Evolutionary conservation across 495 filamentous ascomycete species (phyloP).

Genomic region (Umbilicaria muhlenbergii): DNA sequence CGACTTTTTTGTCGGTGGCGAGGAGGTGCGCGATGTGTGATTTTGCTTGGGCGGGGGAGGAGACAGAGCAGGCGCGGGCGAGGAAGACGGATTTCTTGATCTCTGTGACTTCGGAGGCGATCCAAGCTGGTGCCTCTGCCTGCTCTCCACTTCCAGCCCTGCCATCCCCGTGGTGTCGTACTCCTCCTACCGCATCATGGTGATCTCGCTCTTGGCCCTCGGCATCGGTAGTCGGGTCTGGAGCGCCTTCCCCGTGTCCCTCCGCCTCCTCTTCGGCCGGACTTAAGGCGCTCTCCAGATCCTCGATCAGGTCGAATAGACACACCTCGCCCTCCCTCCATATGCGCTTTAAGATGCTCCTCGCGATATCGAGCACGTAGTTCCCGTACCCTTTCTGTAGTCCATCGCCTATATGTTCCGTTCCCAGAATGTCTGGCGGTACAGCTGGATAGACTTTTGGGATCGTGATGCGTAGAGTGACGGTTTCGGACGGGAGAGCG

Average conservation of each 20-base stretch:
- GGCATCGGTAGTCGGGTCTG: background rate
- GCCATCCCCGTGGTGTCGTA: background rate
- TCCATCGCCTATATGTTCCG: constrained; percentile 26
- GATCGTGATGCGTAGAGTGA: constrained; percentile 48
- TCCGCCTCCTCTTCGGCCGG: constrained; percentile 7
- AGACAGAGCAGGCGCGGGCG: constrained; percentile 53
- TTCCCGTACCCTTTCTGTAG: constrained; percentile 48
- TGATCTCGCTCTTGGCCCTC: constrained; percentile 9
- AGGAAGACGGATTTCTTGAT: constrained; percentile 86
- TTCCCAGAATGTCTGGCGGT: constrained; percentile 56
- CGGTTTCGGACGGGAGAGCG: constrained; percentile 12
- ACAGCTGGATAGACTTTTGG: constrained; percentile 54
- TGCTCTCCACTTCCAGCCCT: background rate
- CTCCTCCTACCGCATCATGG: constrained; percentile 11
- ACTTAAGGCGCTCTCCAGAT: constrained; percentile 27
- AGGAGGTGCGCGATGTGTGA: constrained; percentile 56
- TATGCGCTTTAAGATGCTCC: constrained; percentile 44
- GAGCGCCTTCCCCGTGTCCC: background rate
- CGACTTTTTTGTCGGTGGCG: constrained; percentile 62
- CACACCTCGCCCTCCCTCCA: constrained; percentile 67
- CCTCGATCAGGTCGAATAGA: constrained; percentile 58
- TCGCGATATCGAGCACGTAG: constrained; percentile 46
- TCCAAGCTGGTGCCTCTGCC: constrained; percentile 39
- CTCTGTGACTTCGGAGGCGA: constrained; percentile 48
- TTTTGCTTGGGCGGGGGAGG: constrained; percentile 51